A percentile compares a stretch with the other conserved stretches of the same genome.
Conservation (phyloP, 305 asterid genomes). For the Solanum hybrid region DNA sequence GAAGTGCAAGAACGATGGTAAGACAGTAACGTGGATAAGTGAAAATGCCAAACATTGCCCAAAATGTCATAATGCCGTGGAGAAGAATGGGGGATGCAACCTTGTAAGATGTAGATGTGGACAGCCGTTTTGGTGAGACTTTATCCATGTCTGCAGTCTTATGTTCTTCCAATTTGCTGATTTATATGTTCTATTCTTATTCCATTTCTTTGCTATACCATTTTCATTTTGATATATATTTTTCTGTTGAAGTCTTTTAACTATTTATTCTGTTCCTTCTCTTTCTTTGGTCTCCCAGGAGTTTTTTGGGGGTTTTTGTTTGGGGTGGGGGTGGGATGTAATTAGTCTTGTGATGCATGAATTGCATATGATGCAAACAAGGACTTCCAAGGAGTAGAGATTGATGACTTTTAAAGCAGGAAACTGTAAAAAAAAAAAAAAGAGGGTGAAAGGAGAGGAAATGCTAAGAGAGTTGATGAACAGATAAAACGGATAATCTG, state of each 20-base stretch:
- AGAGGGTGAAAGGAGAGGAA: neutral
- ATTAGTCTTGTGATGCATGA: neutral
- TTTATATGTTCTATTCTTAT: neutral
- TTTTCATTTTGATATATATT: neutral
- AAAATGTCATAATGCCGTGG: slow-evolving; percentile 39
- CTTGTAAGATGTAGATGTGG: slow-evolving; percentile 36
- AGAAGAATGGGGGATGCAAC: slow-evolving; percentile 55
- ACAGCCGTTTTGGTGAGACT: slow-evolving; percentile 48
- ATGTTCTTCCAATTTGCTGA: neutral
- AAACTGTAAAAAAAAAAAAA: neutral
- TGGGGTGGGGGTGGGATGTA: neutral
- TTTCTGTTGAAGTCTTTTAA: neutral
- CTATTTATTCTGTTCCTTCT: neutral
- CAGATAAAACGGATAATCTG: neutral
- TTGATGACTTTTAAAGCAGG: neutral
- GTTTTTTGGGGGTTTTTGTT: too few species aligned
- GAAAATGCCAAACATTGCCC: slow-evolving; percentile 37
- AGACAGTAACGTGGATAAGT: slow-evolving; percentile 28
- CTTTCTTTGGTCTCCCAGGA: neutral
- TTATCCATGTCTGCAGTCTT: neutral
- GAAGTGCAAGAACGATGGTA: slow-evolving; percentile 29
- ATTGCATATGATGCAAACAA: neutral
- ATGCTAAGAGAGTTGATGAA: neutral
- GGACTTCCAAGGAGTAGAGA: neutral
- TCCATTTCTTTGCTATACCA: neutral